Evolutionary conservation across 2,329 filamentous ascomycete genomes (phyloP).

Genomic region (Trichoderma afroharzianum): DNA sequence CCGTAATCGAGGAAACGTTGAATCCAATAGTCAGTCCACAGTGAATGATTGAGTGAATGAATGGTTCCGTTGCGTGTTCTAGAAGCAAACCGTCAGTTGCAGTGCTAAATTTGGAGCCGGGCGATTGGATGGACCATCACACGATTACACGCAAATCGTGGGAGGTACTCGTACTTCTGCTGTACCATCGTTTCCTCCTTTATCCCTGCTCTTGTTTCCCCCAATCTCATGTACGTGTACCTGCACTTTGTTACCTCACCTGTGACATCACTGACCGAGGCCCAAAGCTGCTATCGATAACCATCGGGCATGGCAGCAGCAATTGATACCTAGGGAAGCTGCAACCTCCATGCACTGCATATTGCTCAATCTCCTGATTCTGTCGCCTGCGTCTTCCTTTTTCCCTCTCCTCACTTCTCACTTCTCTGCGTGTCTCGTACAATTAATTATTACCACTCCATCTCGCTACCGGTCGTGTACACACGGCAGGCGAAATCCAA

Average conservation of each 20-base stretch:
- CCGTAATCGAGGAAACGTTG: not conserved
- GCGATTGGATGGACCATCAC: not conserved
- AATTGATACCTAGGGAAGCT: not conserved
- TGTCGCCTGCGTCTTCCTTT: not conserved
- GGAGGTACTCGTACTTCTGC: not conserved
- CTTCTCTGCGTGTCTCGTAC: not conserved
- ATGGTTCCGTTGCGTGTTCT: not conserved
- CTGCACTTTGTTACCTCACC: not conserved
- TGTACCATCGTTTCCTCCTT: not conserved
- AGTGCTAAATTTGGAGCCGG: not conserved
- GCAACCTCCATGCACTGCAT: conserved; percentile 5
- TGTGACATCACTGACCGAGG: not conserved
- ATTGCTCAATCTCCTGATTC: not conserved
- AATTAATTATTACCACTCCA: not conserved
- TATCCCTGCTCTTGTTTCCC: not conserved
- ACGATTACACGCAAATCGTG: not conserved
- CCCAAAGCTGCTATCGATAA: conserved; percentile 1
- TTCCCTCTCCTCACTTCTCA: not conserved
- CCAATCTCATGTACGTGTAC: not conserved
- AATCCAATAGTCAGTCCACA: not conserved
- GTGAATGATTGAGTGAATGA: not conserved
- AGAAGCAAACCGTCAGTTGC: not conserved
- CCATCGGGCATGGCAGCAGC: conserved; percentile 8
- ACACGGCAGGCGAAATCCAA: not conserved
- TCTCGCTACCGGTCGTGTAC: not conserved